Percentiles rank a stretch among this genome's conserved stretches.
These are phyloP conservation scores for Arachis hypogaea DNA, from an alignment of 306 rosid genomes.

Conservation along the genomic window DNA sequence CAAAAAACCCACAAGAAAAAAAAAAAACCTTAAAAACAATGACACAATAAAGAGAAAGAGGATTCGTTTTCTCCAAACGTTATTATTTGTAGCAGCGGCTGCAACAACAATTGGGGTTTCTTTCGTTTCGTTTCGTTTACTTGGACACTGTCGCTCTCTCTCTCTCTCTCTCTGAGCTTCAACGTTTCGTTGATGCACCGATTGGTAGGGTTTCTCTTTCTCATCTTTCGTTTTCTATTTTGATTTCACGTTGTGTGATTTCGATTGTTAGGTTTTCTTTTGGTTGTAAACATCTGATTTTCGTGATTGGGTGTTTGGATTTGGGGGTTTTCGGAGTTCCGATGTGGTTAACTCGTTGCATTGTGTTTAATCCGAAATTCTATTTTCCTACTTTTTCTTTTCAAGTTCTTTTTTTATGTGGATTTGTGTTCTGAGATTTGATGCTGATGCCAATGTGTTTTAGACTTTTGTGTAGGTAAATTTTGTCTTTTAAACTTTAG, in stretches of 20 bases:
- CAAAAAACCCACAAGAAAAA: not conserved
- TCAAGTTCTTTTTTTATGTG: not conserved
- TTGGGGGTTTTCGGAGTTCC: conserved; percentile 28
- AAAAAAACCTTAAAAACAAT: not conserved
- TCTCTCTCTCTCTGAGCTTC: conserved; percentile 2
- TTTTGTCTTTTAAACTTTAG: not conserved
- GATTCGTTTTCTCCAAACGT: conserved; percentile 16
- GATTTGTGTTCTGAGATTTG: conserved; percentile 28
- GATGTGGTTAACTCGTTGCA: conserved; percentile 20
- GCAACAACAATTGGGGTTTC: conserved; percentile 22
- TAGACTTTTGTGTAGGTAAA: too few species aligned
- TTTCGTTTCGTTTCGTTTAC: conserved; percentile 1
- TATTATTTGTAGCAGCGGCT: conserved; percentile 22
- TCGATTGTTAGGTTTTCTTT: conserved; percentile 1
- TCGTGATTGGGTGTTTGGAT: conserved; percentile 19
- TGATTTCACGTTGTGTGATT: not conserved
- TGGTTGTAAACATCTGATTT: not conserved
- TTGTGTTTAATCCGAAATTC: conserved; percentile 1
- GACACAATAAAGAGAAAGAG: not conserved
- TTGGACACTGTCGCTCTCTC: conserved; percentile 38
- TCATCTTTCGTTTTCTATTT: not conserved
- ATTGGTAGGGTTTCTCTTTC: conserved; percentile 27
- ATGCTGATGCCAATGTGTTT: conserved; percentile 19
- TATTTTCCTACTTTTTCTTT: not conserved
- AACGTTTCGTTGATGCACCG: conserved; percentile 23